Evolutionary conservation across 352 stramenopile genomes (phyloP).

Genomic region (Phytophthora agathidicida): DNA sequence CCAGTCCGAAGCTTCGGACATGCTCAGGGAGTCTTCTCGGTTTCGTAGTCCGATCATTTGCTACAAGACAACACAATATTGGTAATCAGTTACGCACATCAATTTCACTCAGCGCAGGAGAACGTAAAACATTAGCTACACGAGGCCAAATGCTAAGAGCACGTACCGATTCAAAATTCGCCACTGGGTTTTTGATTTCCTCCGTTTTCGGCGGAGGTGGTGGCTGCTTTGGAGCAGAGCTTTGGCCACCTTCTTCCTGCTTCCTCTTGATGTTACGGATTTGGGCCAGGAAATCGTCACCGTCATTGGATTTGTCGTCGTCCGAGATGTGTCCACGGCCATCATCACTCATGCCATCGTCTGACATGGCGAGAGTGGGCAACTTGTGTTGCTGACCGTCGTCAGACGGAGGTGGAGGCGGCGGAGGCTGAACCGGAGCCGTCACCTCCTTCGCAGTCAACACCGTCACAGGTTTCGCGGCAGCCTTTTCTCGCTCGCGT

Average conservation of each 20-base stretch:
- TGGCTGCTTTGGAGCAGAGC: constrained; percentile 29
- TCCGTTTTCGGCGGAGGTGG: constrained; percentile 47
- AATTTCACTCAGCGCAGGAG: no score
- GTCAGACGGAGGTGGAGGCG: constrained; percentile 55
- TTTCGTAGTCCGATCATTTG: constrained; percentile 87
- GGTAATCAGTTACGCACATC: neutral
- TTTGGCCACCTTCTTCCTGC: constrained; percentile 54
- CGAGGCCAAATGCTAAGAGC: neutral
- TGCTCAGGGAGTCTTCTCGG: constrained; percentile 74
- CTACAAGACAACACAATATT: constrained; percentile 39
- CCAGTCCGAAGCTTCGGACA: constrained; percentile 89
- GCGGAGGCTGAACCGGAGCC: constrained; percentile 43
- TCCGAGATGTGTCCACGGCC: constrained; percentile 40
- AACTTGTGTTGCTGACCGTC: constrained; percentile 55
- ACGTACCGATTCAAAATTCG: constrained; percentile 67
- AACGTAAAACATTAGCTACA: neutral
- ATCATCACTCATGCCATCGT: constrained; percentile 77
- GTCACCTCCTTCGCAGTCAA: constrained; percentile 83
- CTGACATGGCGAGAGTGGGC: constrained; percentile 82
- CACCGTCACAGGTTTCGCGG: constrained; percentile 74
- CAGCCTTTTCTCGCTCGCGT: constrained; percentile 66
- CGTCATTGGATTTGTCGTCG: constrained; percentile 75
- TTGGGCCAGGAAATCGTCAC: constrained; percentile 79
- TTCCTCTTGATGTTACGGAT: constrained; percentile 88
- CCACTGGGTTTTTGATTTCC: constrained; percentile 60